Evolutionary conservation across 805 yeast species (phyloP).

Genomic region (Kregervanrija delftensis): DNA sequence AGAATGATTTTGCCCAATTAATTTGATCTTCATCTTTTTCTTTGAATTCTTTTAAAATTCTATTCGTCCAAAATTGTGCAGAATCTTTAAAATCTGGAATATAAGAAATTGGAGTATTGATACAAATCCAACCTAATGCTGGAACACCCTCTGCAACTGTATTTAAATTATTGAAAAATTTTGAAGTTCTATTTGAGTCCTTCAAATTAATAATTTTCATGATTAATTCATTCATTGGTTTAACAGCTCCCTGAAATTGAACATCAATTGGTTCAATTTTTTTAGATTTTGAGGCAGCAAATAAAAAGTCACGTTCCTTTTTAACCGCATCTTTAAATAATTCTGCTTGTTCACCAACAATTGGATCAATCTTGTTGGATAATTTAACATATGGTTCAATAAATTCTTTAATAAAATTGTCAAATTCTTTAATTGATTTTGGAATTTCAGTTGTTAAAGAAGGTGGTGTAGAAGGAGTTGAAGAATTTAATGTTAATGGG

Average conservation of each 20-base stretch:
- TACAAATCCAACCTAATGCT: conserved; percentile 84
- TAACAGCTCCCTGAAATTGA: conserved; percentile 40
- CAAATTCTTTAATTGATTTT: conserved; percentile 45
- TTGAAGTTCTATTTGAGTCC: conserved; percentile 67
- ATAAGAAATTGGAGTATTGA: conserved; percentile 65
- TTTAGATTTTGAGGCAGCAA: conserved; percentile 50
- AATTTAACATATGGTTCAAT: conserved; percentile 54
- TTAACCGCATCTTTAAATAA: conserved; percentile 47
- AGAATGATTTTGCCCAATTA: conserved; percentile 74
- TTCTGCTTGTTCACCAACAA: conserved; percentile 50
- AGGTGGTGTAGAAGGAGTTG: conserved; percentile 13
- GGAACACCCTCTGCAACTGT: conserved; percentile 87
- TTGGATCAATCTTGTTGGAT: conserved; percentile 49
- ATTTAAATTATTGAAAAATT: conserved; percentile 63
- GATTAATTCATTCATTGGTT: conserved; percentile 62
- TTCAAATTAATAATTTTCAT: conserved; percentile 54
- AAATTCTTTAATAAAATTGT: conserved; percentile 41
- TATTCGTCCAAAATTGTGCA: conserved; percentile 90
- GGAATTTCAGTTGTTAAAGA: conserved; percentile 26
- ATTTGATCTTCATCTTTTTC: conserved; percentile 62
- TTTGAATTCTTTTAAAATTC: conserved; percentile 78
- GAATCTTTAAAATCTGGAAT: conserved; percentile 84
- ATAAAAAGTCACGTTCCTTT: conserved; percentile 52
- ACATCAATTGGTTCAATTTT: conserved; percentile 59
- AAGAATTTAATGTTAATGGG: conserved; percentile 2